Percentiles rank a stretch among this genome's conserved stretches.
Evolutionary conservation across 805 yeast genomes (phyloP).

Genomic region (Tetrapisispora phaffii): DNA sequence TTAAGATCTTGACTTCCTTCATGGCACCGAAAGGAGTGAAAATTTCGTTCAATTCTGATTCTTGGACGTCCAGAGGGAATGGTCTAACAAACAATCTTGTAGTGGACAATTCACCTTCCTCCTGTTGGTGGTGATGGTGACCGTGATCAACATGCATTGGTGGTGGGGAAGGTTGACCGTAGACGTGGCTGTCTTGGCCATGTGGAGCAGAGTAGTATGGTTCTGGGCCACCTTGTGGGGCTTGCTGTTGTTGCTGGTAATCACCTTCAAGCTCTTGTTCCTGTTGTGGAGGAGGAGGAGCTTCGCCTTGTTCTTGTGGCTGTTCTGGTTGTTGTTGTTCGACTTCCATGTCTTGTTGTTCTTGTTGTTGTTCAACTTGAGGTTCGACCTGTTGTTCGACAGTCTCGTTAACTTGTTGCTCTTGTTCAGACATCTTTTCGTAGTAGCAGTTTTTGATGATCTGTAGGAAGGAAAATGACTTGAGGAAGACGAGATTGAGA

Average conservation of each 20-base stretch:
- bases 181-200: conserved; percentile 13
- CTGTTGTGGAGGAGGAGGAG: conserved; percentile 6
- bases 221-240: background rate
- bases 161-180: conserved; percentile 13
- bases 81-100: conserved; percentile 53
- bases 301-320: conserved; percentile 1
- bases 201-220: conserved; percentile 1
- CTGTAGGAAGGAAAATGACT: background rate
- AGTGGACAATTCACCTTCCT: conserved; percentile 32
- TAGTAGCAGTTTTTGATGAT: too few relatives aligned
- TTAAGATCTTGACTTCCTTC: conserved; percentile 57
- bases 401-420: background rate
- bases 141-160: conserved; percentile 7
- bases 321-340: conserved; percentile 3
- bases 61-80: conserved; percentile 42
- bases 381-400: background rate
- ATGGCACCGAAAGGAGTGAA: conserved; percentile 59
- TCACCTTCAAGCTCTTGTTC: conserved; percentile 1
- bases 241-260: conserved; percentile 1
- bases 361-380: background rate
- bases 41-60: conserved; percentile 58
- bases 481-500: too few relatives aligned
- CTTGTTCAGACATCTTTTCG: background rate
- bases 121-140: conserved; percentile 7
- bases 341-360: conserved; percentile 2